These are phyloP conservation scores for Trichosporon inkin DNA, from an alignment of 1,284 basidiomycete genomes.

Conservation along the genomic window DNA sequence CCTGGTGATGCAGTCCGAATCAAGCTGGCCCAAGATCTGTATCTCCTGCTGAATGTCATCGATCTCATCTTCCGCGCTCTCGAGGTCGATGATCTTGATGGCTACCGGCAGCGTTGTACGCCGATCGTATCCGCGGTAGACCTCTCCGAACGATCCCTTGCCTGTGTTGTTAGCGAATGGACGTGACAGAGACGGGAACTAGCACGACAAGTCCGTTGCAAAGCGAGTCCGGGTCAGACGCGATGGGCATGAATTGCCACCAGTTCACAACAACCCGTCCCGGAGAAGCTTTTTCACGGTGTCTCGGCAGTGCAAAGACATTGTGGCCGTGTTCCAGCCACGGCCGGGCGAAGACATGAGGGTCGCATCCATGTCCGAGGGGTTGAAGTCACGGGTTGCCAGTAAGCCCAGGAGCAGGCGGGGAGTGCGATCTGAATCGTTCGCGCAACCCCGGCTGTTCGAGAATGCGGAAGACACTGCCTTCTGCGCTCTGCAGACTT, in stretches of 20 bases:
- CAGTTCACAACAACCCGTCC: too few relatives aligned
- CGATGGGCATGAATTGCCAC: background rate
- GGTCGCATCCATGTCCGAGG: background rate
- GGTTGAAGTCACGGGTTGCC: background rate
- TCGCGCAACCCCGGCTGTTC: too few relatives aligned
- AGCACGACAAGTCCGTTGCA: too few relatives aligned
- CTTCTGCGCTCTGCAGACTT: too few relatives aligned
- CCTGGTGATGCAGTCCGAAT: constrained; percentile 94
- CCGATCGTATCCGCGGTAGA: constrained; percentile 95
- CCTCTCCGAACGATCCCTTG: constrained; percentile 94
- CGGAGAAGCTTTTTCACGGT: too few relatives aligned
- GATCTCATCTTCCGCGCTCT: constrained; percentile 98
- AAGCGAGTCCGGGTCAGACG: too few relatives aligned
- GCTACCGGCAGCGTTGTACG: constrained; percentile 88
- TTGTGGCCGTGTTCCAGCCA: background rate
- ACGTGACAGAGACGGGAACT: constrained; percentile 1
- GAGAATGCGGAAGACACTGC: too few relatives aligned
- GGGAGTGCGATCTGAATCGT: too few relatives aligned
- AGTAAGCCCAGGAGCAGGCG: background rate
- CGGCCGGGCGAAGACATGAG: background rate
- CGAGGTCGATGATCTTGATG: constrained; percentile 98
- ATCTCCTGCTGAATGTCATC: constrained; percentile 99
- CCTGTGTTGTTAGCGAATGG: constrained; percentile 54
- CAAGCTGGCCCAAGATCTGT: constrained; percentile 94
- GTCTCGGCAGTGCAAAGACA: too few relatives aligned